Evolutionary conservation across 805 yeast genomes (phyloP).

Genomic region (Starmera pachycereana): DNA sequence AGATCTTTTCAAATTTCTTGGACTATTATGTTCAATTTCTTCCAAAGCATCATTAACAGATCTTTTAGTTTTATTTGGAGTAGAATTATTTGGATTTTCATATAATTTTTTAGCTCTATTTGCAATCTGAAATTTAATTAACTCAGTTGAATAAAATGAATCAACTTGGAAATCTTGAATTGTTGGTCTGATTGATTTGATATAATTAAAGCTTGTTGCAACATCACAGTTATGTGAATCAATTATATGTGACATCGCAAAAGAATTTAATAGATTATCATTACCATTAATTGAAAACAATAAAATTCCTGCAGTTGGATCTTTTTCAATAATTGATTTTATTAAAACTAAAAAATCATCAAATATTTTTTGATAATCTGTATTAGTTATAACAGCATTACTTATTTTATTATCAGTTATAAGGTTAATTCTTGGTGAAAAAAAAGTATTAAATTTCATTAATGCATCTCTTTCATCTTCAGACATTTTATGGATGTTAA

Average conservation of each 20-base stretch:
- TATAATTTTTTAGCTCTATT: conserved; percentile 14
- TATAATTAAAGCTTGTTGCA: conserved; percentile 12
- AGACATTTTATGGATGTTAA: conserved; percentile 18
- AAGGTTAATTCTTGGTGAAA: conserved; percentile 12
- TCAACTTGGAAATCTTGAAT: conserved; percentile 13
- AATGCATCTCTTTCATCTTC: conserved; percentile 16
- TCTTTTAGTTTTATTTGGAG: conserved; percentile 13
- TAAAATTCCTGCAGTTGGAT: conserved; percentile 17
- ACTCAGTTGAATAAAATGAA: conserved; percentile 14
- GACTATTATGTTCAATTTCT: conserved; percentile 14
- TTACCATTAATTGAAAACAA: conserved; percentile 20
- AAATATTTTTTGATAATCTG: conserved; percentile 15
- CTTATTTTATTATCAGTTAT: conserved; percentile 13
- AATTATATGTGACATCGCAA: conserved; percentile 14
- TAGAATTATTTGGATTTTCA: neutral
- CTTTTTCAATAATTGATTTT: conserved; percentile 11
- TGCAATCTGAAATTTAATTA: conserved; percentile 11
- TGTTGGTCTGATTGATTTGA: conserved; percentile 18
- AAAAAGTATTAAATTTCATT: conserved; percentile 17
- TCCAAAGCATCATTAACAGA: conserved; percentile 14
- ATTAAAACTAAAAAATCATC: conserved; percentile 13
- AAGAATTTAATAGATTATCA: conserved; percentile 15
- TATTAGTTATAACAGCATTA: conserved; percentile 16
- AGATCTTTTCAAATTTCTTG: conserved; percentile 15
- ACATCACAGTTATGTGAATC: conserved; percentile 16